Base-by-base conservation (phyloP, 495 filamentous ascomycete species). In the Friedmanniomyces simplex region DNA sequence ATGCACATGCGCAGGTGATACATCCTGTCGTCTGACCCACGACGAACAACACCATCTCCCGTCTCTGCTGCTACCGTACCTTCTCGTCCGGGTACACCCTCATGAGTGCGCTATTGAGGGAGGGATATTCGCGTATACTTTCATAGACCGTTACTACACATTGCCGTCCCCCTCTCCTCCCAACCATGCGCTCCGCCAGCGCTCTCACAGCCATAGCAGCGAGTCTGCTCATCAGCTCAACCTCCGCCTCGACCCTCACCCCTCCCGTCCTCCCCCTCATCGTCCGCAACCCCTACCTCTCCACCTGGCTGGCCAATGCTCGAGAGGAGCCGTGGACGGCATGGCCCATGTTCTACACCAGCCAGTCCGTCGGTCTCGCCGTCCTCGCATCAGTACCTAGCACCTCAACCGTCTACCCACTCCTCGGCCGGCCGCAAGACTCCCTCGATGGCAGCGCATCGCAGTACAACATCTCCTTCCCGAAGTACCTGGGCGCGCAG, bases 341-440 rank as follows among this genome's bases (percentile, higher is more conserved):
- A 68, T 97, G 91, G 91, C 91, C 91, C 26, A 94, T 95, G 60
- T 97, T 97, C 68, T 97, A 85, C 77, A 94, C 88, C 14, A 89
- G 91, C 20, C 78, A 85, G 66, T 81, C 79, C 64, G 69, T 95
- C 57, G 91, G 91, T 16, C 85, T 96, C 58, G 83, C 83, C 0
- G 70, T 94, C 57, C 79, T 96, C 67, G 90, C 87, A 42, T 80
- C 84, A 26, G 75, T 95, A 1, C 85, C 88, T 6, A 78, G 79
- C 24, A 75, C 82, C 13, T 77, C 76, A 47, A 79, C 76, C 8
- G 84, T 93, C n/a, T 97, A 89, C 68, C 90, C 91, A 25, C 74
- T 97, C 34, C 72, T 97, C 21, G 91, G 91, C 36, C 82, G 88
- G 56, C 85, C 91, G 2, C 90, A 96, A 22, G 90, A 96, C 66